Evolutionary conservation across 192 early-diverging fungal genomes (phyloP).

Genomic region (Umbelopsis sp.): DNA sequence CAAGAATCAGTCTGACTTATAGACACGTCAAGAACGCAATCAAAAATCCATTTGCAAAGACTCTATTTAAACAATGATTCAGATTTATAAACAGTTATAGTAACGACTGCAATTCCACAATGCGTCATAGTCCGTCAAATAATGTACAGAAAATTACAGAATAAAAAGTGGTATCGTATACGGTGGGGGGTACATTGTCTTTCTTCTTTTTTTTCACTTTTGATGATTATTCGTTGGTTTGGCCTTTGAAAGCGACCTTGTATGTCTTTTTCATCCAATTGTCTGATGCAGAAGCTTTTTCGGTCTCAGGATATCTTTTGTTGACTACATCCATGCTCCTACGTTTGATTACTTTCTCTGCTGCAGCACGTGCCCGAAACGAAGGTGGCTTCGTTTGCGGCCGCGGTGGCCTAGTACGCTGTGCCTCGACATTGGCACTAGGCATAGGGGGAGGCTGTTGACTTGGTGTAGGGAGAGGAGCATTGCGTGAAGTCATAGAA

Average conservation of each 20-base stretch:
- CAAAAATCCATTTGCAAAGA: constrained; percentile 14
- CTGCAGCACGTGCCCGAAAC: constrained; percentile 1
- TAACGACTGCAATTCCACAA: background rate
- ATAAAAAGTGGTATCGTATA: too few relatives aligned
- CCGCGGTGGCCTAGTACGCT: background rate
- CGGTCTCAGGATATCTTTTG: background rate
- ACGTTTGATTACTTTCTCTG: constrained; percentile 4
- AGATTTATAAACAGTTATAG: too few relatives aligned
- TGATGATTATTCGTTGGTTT: background rate
- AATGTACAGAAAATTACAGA: constrained; percentile 5
- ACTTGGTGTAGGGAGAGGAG: background rate
- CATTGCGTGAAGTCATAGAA: background rate
- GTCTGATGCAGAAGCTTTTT: background rate
- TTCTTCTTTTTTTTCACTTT: too few relatives aligned
- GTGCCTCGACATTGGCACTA: background rate
- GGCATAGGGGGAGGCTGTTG: background rate
- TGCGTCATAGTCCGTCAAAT: background rate
- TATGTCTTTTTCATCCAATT: constrained; percentile 11
- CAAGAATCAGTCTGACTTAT: constrained; percentile 22
- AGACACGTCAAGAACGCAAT: constrained; percentile 11
- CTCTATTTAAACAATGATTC: constrained; percentile 2
- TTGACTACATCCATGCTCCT: background rate
- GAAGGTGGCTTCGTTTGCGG: background rate
- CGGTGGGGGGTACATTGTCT: too few relatives aligned
- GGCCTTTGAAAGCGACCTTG: background rate